Base-by-base conservation (phyloP, 306 rosid genomes). In the Prunus campanulata region DNA sequence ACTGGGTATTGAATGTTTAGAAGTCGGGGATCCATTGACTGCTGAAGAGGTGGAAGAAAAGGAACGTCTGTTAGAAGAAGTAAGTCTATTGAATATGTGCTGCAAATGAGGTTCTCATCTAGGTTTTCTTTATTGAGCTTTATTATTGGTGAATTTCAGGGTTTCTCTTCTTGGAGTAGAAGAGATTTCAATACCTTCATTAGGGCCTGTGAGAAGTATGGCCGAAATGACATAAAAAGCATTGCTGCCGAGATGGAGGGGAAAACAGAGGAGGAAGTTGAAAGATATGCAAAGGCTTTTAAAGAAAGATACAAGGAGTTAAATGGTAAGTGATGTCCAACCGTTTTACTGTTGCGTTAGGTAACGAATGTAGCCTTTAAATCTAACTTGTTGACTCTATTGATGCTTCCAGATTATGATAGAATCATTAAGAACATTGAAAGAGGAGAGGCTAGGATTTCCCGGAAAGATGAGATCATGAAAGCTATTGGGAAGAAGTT, bases 191-290 rank as follows among this genome's bases (percentile, higher is more conserved):
- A 92, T 82, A 90, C 97, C 64, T 95, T 95, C 84, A 87, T 92
- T 62, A 95, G 97, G 87, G 99, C 97, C 68, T 95, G 99, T 80
- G 99, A 95, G 87, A 95, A 90, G 84, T 95, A 95, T 87, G 99
- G 99, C 64, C 90, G 99, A 76, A 85, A 82, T 76, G 98, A 95
- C 80, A 90, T 92, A 22, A 91, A 79, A 79, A 81, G 87, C 78
- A 90, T 92, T 80, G 97, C 95, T 77, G 87, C 91, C 24, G 98
- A 95, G 83, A 90, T 95, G 98, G 98, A 95, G 76, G 99, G 97
- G 44, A 95, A 92, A 91, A 84, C 92, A 42, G 97, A 90, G 64
- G 97, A 88, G 79, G 99, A 95, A 82, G 99, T 95, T 77, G 99
- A 92, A 84, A 89, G 97, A 92, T 95, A 95, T 35, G 90, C 99